A percentile compares a stretch with the other conserved stretches of the same genome.
phyloP scores from a whole-genome alignment of 1,139 yeast species.

The Saccharomyces hybrid region DNA sequence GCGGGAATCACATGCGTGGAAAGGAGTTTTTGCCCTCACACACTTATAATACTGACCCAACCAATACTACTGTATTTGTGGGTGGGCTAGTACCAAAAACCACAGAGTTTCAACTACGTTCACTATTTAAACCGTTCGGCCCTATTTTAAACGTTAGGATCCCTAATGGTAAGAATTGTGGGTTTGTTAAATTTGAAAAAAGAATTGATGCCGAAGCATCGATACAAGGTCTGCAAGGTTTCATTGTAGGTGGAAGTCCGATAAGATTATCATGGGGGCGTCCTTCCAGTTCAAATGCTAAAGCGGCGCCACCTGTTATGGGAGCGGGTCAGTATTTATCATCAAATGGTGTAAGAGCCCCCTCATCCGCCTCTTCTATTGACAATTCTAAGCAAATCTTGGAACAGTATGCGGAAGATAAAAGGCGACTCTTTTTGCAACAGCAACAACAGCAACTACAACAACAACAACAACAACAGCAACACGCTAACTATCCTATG shows the following conservation, averaged over 20 bases:
- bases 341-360: background rate
- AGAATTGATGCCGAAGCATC: conserved; percentile 86
- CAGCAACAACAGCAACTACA: conserved; percentile 17
- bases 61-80: conserved; percentile 87
- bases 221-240: conserved; percentile 87
- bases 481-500: conserved; percentile 3
- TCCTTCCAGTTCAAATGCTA: conserved; percentile 13
- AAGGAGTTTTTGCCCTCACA: background rate
- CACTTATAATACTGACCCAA: conserved; percentile 50
- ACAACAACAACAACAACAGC: conserved; percentile 10
- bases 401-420: conserved; percentile 17
- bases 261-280: conserved; percentile 90
- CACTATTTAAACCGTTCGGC: conserved; percentile 79
- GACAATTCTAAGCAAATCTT: conserved; percentile 6
- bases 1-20: background rate
- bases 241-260: conserved; percentile 76
- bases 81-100: conserved; percentile 80
- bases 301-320: conserved; percentile 8
- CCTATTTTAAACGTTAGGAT: conserved; percentile 76
- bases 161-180: conserved; percentile 90
- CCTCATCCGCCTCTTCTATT: conserved; percentile 2
- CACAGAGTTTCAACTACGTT: conserved; percentile 64
- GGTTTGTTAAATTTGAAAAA: conserved; percentile 75
- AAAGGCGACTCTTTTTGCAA: conserved; percentile 22
- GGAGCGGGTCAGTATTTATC: conserved; percentile 2